These are phyloP conservation scores for Diplotaxis tenuifolia DNA, from an alignment of 345 rosid species.

Conservation along the genomic window DNA sequence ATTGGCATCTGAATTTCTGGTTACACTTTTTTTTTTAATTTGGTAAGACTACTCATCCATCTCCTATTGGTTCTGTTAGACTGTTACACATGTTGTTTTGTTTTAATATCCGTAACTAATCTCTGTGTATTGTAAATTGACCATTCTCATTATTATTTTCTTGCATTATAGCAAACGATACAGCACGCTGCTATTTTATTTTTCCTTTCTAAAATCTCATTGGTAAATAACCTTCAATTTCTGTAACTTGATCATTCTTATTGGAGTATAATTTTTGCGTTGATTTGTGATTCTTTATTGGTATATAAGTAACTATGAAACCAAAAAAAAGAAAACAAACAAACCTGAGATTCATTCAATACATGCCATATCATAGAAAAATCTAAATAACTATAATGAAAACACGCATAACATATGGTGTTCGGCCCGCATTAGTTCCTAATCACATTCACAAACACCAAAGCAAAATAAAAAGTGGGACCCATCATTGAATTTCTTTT, in stretches of 20 bases:
- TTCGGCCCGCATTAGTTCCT: slow-evolving; percentile 18
- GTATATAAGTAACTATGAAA: background rate
- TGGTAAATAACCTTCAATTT: background rate
- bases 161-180: background rate
- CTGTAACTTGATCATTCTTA: background rate
- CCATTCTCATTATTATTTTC: background rate
- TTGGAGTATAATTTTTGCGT: background rate
- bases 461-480: slow-evolving; percentile 34
- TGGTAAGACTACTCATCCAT: slow-evolving; percentile 29
- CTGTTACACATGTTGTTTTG: background rate
- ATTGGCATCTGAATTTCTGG: slow-evolving; percentile 33
- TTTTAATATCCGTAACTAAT: slow-evolving; percentile 10
- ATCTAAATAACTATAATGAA: background rate
- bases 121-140: background rate
- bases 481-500: slow-evolving; percentile 21
- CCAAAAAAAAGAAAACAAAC: background rate
- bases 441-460: slow-evolving; percentile 29
- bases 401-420: slow-evolving; percentile 17
- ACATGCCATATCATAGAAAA: background rate
- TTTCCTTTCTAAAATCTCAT: background rate
- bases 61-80: slow-evolving; percentile 6
- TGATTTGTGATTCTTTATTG: too few species aligned
- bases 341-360: background rate
- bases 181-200: background rate
- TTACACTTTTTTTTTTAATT: slow-evolving; percentile 19